phyloP scores from a whole-genome alignment of 352 stramenopile species.

The Phytophthora agathidicida region DNA sequence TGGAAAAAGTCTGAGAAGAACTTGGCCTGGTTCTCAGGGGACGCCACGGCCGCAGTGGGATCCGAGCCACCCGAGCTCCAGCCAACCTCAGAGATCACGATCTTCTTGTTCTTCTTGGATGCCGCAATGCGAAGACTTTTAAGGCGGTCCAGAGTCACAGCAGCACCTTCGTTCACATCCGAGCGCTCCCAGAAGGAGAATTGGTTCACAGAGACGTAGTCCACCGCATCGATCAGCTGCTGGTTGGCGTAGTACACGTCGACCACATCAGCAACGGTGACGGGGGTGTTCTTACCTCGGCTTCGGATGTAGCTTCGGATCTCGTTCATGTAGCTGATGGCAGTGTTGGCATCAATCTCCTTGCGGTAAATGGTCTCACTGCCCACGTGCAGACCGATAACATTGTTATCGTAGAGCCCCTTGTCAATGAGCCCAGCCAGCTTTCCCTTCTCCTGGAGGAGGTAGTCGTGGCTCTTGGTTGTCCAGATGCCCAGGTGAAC shows the following conservation, averaged over 20 bases:
- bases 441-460: conserved; percentile 42
- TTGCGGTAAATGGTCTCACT: conserved; percentile 71
- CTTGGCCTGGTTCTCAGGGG: conserved; percentile 50
- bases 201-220: conserved; percentile 74
- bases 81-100: conserved; percentile 67
- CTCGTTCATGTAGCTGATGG: conserved; percentile 52
- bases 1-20: conserved; percentile 75
- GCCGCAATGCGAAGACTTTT: conserved; percentile 42
- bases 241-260: conserved; percentile 63
- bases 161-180: conserved; percentile 40
- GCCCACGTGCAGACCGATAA: conserved; percentile 55
- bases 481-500: conserved; percentile 66
- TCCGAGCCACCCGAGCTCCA: conserved; percentile 52
- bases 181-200: conserved; percentile 70
- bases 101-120: conserved; percentile 42
- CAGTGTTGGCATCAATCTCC: conserved; percentile 39
- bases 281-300: conserved; percentile 38
- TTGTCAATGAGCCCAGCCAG: conserved; percentile 38
- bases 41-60: conserved; percentile 33
- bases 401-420: conserved; percentile 45
- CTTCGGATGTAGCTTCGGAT: conserved; percentile 44
- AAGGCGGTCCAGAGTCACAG: conserved; percentile 53
- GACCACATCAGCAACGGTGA: conserved; percentile 70
- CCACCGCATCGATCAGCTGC: conserved; percentile 54
- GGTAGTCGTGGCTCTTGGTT: conserved; percentile 24